A percentile compares a stretch with the other conserved stretches of the same genome.
These are phyloP conservation scores for Zymoseptoria tritici DNA, from an alignment of 2,329 filamentous ascomycete genomes.

Conservation along the genomic window DNA sequence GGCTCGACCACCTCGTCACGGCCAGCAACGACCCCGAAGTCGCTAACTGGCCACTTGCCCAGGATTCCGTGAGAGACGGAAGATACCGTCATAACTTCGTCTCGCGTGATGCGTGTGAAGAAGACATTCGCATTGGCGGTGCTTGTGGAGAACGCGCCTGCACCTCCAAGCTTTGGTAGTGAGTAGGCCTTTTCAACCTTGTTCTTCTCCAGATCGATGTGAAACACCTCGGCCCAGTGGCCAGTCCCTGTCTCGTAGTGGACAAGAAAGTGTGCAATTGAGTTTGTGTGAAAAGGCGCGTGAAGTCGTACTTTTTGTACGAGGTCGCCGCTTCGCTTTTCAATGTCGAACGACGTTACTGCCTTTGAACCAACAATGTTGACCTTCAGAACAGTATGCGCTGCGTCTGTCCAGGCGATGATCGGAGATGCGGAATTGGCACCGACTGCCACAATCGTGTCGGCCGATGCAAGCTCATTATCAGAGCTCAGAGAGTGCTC, in stretches of 20 bases:
- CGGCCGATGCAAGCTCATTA: constrained; percentile 57
- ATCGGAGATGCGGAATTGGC: constrained; percentile 68
- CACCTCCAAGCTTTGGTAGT: constrained; percentile 62
- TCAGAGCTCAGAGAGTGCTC: constrained; percentile 68
- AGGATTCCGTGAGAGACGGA: constrained; percentile 71
- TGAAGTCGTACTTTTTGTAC: constrained; percentile 57
- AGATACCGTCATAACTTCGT: constrained; percentile 66
- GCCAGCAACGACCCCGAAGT: constrained; percentile 22
- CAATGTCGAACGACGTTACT: constrained; percentile 38
- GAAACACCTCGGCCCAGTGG: constrained; percentile 80
- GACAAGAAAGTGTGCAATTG: constrained; percentile 75
- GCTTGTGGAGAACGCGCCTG: constrained; percentile 71
- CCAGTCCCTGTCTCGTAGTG: constrained; percentile 63
- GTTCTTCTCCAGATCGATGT: constrained; percentile 64
- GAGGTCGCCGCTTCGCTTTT: constrained; percentile 27
- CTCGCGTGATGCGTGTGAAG: constrained; percentile 73
- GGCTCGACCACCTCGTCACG: constrained; percentile 30
- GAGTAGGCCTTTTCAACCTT: constrained; percentile 71
- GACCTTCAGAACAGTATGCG: constrained; percentile 56
- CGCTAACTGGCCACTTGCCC: constrained; percentile 61
- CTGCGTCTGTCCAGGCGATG: constrained; percentile 65
- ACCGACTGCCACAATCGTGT: constrained; percentile 66
- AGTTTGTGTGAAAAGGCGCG: constrained; percentile 63
- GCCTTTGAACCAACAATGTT: constrained; percentile 55
- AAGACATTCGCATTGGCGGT: constrained; percentile 75